Base-by-base conservation (phyloP, 2,329 filamentous ascomycete genomes). In the Thelonectria blattea region DNA sequence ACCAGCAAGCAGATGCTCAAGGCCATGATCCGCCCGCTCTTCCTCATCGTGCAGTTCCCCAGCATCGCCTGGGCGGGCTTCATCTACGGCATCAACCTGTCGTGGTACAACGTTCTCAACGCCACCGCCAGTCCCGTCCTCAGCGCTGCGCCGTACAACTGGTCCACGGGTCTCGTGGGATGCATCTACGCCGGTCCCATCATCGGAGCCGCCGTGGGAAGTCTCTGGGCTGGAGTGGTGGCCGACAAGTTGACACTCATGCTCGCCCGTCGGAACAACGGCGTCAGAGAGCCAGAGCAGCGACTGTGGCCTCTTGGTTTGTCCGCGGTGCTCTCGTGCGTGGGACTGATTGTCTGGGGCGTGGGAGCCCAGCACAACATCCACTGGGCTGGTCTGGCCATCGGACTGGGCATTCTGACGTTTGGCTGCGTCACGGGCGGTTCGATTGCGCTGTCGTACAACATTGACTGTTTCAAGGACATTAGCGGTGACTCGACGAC, bases 281-380 rank as follows among this genome's bases (percentile, higher is more conserved):
- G 75, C 9, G 67, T 77, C 3, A 66, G 68, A 2, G 75, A 78
- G 27, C 68, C 75, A 0, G 75, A 78, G 43, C 72, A 76, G 24
- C 65, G 75, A 1, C 65, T 78, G 3, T 77, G 74, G 75, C 51
- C 64, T 3, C 52, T 73, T 2, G 65, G 71, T 1, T 70, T 75
- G 0, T 77, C 75, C 5, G 61, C 74, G 3, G 34, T 82, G 12
- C 62, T 82, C n/a, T 71, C 78, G 0, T 74, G 76, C 0, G 73
- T 71, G 20, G 78, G 78, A 1, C 71, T 83, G 17, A 76, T 83
- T 50, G 63, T 81, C 4, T 83, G 80, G 80, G 81, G 81, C 34
- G 79, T 83, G 1, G 81, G 81, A 5, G 74, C 74, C 2, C 65
- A 66, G 3, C 69, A 73, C 34, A 45, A 68, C 7, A 60, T 76